Base-by-base conservation (phyloP, 768 basidiomycete genomes). In the Lactarius sp. region DNA sequence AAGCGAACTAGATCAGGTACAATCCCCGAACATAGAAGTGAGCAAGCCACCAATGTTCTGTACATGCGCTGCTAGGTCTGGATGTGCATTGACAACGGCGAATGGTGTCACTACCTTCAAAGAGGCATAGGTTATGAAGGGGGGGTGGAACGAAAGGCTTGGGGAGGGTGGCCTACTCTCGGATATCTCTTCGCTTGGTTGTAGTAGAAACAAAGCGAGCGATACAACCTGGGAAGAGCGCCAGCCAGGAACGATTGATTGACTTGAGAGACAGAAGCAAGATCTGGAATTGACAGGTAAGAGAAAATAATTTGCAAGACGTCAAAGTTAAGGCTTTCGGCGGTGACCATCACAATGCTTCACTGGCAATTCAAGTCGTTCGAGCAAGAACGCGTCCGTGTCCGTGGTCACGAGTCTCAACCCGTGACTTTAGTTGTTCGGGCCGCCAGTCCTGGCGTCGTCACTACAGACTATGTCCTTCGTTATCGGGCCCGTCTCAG, bases 231-330 rank as follows among this genome's bases (percentile, higher is more conserved):
- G 0, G 88, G 87, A 3, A 85, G 79, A 0, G 81, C 85, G 1
- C 80, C 87, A 0, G 81, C 81, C 31, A 85, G 76, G 65, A 90
- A 91, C 0, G 86, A 82, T 49, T 78, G 79, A 70, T 82, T 86
- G 69, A 88, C 88, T 47, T 84, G 82, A 0, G 85, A 81, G 20
- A 84, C 77, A 3, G 83, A 79, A 16, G 83, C 78, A 37, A 91
- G 79, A 68, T 88, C 86, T 0, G 73, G 61, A 18, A 78, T 77
- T 47, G 77, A 71, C 5, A 91, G 75, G 67, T 80, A 75, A 0
- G 75, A 72, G 66, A 86, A 86, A 18, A 91, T 82, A n/a, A 84
- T 76, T 70, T 87, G 85, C 47, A 90, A 79, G 42, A 90, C 85
- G 73, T 92, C 89, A 20, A 84, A 78, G 65, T 90, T 85, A 52